Evolutionary conservation across 2,329 filamentous ascomycete species (phyloP).

Genomic region (Alternaria triticimaculans): DNA sequence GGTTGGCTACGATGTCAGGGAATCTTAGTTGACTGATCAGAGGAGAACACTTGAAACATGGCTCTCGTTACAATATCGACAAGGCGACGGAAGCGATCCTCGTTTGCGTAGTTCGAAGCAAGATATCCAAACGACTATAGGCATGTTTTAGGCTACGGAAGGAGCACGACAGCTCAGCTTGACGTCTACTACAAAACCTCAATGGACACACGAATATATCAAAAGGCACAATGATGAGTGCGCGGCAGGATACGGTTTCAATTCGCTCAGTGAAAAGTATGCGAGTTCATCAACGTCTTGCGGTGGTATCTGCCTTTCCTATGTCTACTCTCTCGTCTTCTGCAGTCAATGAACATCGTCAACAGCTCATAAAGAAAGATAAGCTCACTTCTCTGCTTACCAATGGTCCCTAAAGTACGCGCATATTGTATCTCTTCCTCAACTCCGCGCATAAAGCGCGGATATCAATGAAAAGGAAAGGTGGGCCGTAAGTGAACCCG

Average conservation of each 20-base stretch:
- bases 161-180: neutral
- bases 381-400: neutral
- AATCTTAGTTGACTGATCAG: neutral
- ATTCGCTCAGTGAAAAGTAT: neutral
- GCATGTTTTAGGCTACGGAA: neutral
- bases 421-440: neutral
- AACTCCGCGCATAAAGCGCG: neutral
- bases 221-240: fast-evolving
- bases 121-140: neutral
- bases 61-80: neutral
- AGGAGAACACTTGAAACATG: neutral
- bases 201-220: neutral
- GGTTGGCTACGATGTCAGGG: neutral
- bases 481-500: neutral
- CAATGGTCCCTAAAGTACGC: too few relatives aligned
- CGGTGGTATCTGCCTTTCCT: neutral
- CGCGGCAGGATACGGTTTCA: neutral
- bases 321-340: neutral
- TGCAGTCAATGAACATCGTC: neutral
- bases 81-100: neutral
- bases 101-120: neutral
- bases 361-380: fast-evolving
- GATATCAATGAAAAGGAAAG: neutral
- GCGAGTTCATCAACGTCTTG: neutral
- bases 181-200: fast-evolving